Conservation (phyloP, 495 filamentous ascomycete species). For the Cladorrhinum samala region DNA sequence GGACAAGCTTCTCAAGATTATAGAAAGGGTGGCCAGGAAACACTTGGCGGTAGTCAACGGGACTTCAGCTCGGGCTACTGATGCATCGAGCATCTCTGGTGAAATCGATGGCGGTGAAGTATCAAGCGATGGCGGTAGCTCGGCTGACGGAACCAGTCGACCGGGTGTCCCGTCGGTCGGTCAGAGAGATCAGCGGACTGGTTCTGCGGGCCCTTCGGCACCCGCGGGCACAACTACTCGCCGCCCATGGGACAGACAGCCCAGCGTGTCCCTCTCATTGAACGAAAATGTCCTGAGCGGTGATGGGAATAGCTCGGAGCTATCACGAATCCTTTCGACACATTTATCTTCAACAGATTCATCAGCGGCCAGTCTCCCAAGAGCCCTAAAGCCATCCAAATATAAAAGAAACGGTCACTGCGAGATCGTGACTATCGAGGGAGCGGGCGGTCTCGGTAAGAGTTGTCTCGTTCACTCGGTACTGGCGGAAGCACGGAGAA, state of each 20-base stretch:
- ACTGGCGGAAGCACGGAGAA: conserved; percentile 62
- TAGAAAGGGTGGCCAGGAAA: conserved; percentile 62
- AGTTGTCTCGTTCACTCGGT: conserved; percentile 75
- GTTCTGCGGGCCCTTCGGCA: conserved; percentile 20
- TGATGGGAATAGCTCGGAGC: conserved; percentile 28
- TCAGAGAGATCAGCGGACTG: conserved; percentile 44
- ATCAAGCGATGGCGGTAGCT: conserved; percentile 47
- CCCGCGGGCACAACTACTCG: conserved; percentile 2
- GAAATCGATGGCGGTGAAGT: conserved; percentile 48
- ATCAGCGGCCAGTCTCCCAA: conserved; percentile 33
- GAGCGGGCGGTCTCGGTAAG: conserved; percentile 74
- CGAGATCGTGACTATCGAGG: conserved; percentile 73
- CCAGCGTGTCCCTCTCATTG: conserved; percentile 21
- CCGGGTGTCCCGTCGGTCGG: conserved; percentile 30
- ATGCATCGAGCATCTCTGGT: conserved; percentile 50
- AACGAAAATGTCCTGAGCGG: conserved; percentile 25
- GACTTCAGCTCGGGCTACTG: conserved; percentile 42
- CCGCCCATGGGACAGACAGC: conserved; percentile 35
- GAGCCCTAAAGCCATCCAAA: conserved; percentile 47
- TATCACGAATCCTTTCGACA: conserved; percentile 23
- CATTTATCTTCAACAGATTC: conserved; percentile 21
- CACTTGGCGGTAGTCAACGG: conserved; percentile 46
- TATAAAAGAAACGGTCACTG: conserved; percentile 61
- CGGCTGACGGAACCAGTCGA: conserved; percentile 36
- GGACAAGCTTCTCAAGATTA: conserved; percentile 58